Base-by-base conservation (phyloP, 2,329 filamentous ascomycete genomes). In the Xylaria sp. region DNA sequence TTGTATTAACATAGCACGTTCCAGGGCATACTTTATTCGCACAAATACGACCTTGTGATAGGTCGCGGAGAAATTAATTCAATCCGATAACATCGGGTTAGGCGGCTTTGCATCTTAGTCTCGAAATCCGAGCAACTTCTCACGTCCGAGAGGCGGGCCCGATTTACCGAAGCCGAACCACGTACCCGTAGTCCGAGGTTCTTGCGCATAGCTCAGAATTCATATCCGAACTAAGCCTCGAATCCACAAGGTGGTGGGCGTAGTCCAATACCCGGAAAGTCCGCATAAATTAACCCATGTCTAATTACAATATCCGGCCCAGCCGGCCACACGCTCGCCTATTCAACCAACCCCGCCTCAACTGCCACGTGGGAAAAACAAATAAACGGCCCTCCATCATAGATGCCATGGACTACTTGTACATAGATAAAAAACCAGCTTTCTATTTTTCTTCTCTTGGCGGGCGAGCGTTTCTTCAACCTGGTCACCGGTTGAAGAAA, bases 1-100 rank as follows among this genome's bases (percentile, higher is more conserved):
- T 54, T 57, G 28, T 51, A n/a, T 68, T 73, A 26, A 75, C 67
- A 69, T 15, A 44, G n/a, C 31, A 33, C 49, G 3, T 46, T 17
- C 6, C 62, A 79, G 77, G 72, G 77, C 77, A 31, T 79, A 79
- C 59, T 79, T 79, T 68, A 79, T 79, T 66, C 76, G 75, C 10
- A 73, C 72, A 54, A 79, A 79, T 65, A 71, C 73, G 33, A 60
- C 75, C 46, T 73, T 74, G 57, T 76, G 65, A 76, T 74, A 57
- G 11, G 36, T 31, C 7, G 48, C 40, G 44, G 59, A 44, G 53
- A 38, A 53, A 48, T 44, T 28, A 48, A 36, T 46, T 23, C 23
- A 40, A 48, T 38, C 64, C 36, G 48, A 59, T 23, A 40, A 59
- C 13, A 26, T 49, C 46, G 49, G 44, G 53, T 64, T 53, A 49